phyloP scores from a whole-genome alignment of 2,329 filamentous ascomycete species.

The Ceratocystiopsis sp. region DNA sequence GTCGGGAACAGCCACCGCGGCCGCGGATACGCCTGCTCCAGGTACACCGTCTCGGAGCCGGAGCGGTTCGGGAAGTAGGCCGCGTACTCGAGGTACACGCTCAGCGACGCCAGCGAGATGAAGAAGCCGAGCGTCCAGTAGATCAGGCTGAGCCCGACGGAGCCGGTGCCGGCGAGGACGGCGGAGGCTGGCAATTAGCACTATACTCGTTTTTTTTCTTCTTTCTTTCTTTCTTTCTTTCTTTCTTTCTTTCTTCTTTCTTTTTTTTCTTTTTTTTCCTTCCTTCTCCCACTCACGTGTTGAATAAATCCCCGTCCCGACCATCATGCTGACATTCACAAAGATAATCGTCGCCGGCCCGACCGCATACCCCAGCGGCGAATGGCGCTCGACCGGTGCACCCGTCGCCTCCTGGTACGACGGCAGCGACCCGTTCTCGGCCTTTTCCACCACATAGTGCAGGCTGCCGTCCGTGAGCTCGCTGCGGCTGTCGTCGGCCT shows the following conservation, averaged over 20 bases:
- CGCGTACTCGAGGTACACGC: conserved; percentile 45
- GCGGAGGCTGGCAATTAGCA: conserved; percentile 26
- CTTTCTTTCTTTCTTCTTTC: too few relatives aligned
- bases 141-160: conserved; percentile 42
- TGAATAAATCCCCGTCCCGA: conserved; percentile 45
- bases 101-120: conserved; percentile 35
- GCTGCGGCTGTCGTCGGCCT: not conserved
- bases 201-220: too few relatives aligned
- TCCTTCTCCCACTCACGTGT: conserved; percentile 27
- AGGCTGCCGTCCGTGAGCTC: conserved; percentile 3
- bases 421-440: conserved; percentile 10
- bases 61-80: conserved; percentile 50
- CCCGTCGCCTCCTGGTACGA: conserved; percentile 37
- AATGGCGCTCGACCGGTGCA: conserved; percentile 40
- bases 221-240: too few relatives aligned
- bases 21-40: conserved; percentile 49
- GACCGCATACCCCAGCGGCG: conserved; percentile 44
- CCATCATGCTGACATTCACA: conserved; percentile 44
- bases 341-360: conserved; percentile 37
- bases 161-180: conserved; percentile 42
- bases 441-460: conserved; percentile 6
- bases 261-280: too few relatives aligned
- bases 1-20: conserved; percentile 48
- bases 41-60: conserved; percentile 48
- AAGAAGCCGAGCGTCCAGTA: conserved; percentile 49